Conservation (phyloP, 176 grass and related monocot genomes). For the Musa beccarii region DNA sequence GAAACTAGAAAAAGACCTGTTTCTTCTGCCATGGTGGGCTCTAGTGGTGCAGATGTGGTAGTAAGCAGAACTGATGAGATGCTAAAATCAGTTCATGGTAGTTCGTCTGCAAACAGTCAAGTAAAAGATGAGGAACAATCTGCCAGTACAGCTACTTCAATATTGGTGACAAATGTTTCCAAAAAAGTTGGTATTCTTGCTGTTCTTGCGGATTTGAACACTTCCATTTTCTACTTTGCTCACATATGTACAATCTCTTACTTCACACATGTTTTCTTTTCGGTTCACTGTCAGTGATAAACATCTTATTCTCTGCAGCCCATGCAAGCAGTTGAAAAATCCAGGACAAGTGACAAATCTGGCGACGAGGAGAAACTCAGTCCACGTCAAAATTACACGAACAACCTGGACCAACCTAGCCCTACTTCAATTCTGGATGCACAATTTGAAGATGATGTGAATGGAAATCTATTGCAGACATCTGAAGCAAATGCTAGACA, state of each 20-base stretch:
- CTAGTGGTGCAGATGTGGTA: not conserved
- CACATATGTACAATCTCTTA: too few species aligned
- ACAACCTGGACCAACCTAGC: slow-evolving; percentile 43
- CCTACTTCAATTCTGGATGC: slow-evolving; percentile 71
- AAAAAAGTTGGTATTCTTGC: not conserved
- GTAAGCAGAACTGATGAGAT: slow-evolving; percentile 22
- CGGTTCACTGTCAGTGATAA: not conserved
- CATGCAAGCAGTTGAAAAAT: slow-evolving; percentile 30
- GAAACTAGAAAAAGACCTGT: slow-evolving; percentile 40
- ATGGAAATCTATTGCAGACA: not conserved
- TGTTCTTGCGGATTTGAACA: not conserved
- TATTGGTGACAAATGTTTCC: not conserved
- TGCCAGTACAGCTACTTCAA: not conserved
- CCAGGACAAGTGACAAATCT: slow-evolving; percentile 25
- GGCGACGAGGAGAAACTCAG: slow-evolving; percentile 30
- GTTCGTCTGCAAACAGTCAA: not conserved
- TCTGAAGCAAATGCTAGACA: slow-evolving; percentile 16
- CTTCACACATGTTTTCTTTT: not conserved
- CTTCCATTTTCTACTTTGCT: not conserved
- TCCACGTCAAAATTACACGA: slow-evolving; percentile 9
- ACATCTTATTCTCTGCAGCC: slow-evolving; percentile 29
- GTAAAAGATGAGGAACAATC: slow-evolving; percentile 1
- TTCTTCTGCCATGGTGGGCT: slow-evolving; percentile 21
- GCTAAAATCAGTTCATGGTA: not conserved
- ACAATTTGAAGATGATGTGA: slow-evolving; percentile 25